Evolutionary conservation across 2,329 filamentous ascomycete genomes (phyloP).

Genomic region (Magnaporthales sp.): DNA sequence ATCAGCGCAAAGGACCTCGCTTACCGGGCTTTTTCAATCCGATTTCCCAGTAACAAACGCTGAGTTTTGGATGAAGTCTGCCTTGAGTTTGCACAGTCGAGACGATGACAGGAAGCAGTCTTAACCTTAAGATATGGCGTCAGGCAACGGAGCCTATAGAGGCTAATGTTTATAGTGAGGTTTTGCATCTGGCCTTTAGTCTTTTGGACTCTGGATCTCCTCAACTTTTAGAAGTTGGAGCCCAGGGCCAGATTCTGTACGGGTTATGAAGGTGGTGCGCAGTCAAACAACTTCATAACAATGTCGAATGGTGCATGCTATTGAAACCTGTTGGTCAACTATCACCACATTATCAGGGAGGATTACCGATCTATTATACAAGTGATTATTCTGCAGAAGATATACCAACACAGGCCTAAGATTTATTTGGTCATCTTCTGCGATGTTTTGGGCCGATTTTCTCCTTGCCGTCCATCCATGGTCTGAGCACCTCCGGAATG

Average conservation of each 20-base stretch:
- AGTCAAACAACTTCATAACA: neutral
- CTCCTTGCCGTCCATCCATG: conserved; percentile 74
- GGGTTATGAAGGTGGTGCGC: too few relatives aligned
- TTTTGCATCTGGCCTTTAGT: too few relatives aligned
- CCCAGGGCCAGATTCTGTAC: too few relatives aligned
- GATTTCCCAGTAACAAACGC: neutral
- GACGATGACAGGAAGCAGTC: too few relatives aligned
- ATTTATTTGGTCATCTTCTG: neutral
- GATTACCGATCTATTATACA: neutral
- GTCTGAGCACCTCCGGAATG: conserved; percentile 70
- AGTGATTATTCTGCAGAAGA: neutral
- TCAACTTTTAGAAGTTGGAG: too few relatives aligned
- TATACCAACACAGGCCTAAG: neutral
- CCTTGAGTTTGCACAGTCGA: too few relatives aligned
- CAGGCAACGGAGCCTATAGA: neutral
- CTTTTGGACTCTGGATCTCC: too few relatives aligned
- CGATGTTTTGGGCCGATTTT: conserved; percentile 42
- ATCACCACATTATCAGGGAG: neutral
- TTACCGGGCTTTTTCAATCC: neutral
- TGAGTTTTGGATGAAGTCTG: neutral
- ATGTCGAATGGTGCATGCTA: neutral
- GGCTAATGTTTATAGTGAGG: too few relatives aligned
- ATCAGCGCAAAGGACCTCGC: neutral
- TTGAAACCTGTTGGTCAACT: neutral
- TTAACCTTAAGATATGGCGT: neutral